Percentiles rank a stretch among this genome's conserved stretches.
Evolutionary conservation across 2,329 filamentous ascomycete species (phyloP).

Genomic region (Neopestalotiopsis clavispora): DNA sequence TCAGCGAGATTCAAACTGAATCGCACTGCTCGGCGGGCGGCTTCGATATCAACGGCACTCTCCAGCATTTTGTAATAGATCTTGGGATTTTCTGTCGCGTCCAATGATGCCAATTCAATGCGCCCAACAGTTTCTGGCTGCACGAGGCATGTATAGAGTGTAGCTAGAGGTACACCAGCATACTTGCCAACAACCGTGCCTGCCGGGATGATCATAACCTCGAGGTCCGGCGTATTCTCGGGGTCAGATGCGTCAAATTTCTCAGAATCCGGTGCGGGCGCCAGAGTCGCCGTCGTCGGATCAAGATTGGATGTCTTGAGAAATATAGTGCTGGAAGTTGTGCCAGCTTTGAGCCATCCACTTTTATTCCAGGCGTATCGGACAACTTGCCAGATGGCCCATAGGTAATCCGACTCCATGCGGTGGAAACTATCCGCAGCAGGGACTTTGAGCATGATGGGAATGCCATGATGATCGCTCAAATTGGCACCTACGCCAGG

Average conservation of each 20-base stretch:
- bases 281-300: neutral
- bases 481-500: conserved; percentile 19
- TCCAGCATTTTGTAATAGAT: conserved; percentile 37
- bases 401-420: conserved; percentile 12
- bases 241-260: conserved; percentile 22
- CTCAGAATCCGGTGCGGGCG: neutral
- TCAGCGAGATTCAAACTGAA: conserved; percentile 37
- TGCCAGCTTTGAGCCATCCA: conserved; percentile 18
- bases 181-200: conserved; percentile 33
- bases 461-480: conserved; percentile 21
- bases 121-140: conserved; percentile 36
- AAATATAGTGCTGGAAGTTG: conserved; percentile 17
- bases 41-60: conserved; percentile 32
- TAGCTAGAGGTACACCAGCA: conserved; percentile 26
- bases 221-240: conserved; percentile 35
- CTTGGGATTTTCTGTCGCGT: conserved; percentile 38
- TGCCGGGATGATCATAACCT: conserved; percentile 45
- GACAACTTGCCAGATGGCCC: conserved; percentile 20
- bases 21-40: conserved; percentile 32
- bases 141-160: conserved; percentile 33
- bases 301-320: conserved; percentile 19
- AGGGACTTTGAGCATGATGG: conserved; percentile 20
- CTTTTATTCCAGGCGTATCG: conserved; percentile 14
- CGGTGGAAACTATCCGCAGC: conserved; percentile 14
- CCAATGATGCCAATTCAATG: conserved; percentile 38